Conservation (phyloP, 495 filamentous ascomycete species). For the Aspergillus mulundensis region DNA sequence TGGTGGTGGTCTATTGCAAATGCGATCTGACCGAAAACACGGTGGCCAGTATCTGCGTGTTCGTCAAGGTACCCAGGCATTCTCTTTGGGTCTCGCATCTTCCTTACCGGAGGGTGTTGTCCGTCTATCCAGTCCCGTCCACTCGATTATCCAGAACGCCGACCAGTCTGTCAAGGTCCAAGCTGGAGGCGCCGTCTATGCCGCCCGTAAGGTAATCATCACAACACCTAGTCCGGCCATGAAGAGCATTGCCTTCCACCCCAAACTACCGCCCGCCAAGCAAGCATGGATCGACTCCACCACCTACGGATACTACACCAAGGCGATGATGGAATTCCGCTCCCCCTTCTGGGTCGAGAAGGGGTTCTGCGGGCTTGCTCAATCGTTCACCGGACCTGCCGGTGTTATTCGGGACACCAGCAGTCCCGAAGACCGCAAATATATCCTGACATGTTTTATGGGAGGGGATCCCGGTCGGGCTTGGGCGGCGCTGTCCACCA, state of each 20-base stretch:
- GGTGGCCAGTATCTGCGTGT: constrained; percentile 44
- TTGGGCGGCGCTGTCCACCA: constrained; percentile 22
- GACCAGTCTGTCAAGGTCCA: constrained; percentile 1
- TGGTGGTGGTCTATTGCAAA: constrained; percentile 36
- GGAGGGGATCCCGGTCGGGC: constrained; percentile 27
- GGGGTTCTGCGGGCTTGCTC: constrained; percentile 32
- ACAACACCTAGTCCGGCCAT: constrained; percentile 31
- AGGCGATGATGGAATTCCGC: constrained; percentile 33
- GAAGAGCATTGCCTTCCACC: constrained; percentile 31
- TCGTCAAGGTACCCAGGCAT: constrained; percentile 31
- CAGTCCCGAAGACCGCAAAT: constrained; percentile 28
- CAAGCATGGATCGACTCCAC: constrained; percentile 14
- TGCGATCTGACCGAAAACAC: constrained; percentile 34
- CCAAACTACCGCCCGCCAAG: constrained; percentile 23
- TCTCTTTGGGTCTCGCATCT: constrained; percentile 24
- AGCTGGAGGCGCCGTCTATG: constrained; percentile 7
- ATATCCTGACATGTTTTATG: constrained; percentile 40
- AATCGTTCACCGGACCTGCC: constrained; percentile 31
- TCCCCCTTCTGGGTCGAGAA: constrained; percentile 38
- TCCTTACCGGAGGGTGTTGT: constrained; percentile 16
- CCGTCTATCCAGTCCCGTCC: background rate
- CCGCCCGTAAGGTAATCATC: constrained; percentile 31
- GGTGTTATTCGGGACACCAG: constrained; percentile 39
- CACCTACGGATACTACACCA: constrained; percentile 33
- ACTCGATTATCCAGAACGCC: background rate